Evolutionary conservation across 176 grass and related monocot species (phyloP).

Genomic region (Otatea glauca): DNA sequence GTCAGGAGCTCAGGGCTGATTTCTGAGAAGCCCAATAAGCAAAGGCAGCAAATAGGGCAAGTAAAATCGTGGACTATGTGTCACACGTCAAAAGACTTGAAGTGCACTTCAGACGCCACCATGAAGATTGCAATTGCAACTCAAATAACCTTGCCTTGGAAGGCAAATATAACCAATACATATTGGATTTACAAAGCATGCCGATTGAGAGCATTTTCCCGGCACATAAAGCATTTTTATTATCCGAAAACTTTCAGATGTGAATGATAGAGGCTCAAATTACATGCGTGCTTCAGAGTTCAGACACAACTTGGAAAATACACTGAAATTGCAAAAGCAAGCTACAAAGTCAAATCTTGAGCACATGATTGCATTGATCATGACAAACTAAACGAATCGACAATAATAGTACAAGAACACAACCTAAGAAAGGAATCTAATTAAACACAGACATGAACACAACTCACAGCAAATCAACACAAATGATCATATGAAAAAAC

Average conservation of each 20-base stretch:
- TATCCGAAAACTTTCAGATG: neutral
- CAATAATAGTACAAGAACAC: conserved; percentile 27
- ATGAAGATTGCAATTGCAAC: neutral
- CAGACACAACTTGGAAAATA: neutral
- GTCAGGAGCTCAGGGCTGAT: neutral
- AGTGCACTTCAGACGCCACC: conserved; percentile 33
- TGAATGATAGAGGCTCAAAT: neutral
- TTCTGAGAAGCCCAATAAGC: neutral
- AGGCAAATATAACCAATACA: neutral
- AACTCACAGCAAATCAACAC: conserved; percentile 10
- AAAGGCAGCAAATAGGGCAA: neutral
- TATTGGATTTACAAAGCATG: neutral
- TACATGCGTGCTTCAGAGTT: neutral
- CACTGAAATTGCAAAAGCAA: neutral
- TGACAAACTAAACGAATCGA: neutral
- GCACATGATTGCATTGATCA: conserved; percentile 45
- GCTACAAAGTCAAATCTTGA: conserved; percentile 34
- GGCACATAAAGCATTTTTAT: neutral
- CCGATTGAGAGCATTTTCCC: neutral
- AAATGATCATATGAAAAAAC: neutral
- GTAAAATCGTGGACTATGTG: neutral
- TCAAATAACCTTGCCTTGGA: neutral
- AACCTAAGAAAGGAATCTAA: neutral
- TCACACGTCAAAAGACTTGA: neutral
- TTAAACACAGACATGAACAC: neutral